A percentile compares a stretch with the other conserved stretches of the same genome.
phyloP scores from a whole-genome alignment of 768 basidiomycete genomes.

The Roridomyces roridus region DNA sequence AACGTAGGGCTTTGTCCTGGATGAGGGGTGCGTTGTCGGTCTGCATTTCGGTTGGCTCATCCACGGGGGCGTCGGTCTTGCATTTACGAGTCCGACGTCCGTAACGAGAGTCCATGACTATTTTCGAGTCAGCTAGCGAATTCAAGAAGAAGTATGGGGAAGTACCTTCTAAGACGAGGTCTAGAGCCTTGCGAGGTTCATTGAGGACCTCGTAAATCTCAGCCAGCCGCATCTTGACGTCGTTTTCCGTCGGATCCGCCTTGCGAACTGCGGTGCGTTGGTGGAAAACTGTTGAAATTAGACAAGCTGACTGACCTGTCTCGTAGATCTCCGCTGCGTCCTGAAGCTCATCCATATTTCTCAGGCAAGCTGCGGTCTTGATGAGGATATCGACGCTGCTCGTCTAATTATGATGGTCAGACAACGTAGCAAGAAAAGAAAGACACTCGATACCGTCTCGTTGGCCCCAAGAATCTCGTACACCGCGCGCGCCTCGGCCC shows the following conservation, averaged over 20 bases:
- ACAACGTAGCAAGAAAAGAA: not conserved
- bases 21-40: not conserved
- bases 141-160: no score
- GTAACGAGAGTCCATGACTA: slow-evolving; percentile 68
- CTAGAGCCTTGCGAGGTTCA: slow-evolving; percentile 80
- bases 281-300: no score
- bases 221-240: slow-evolving; percentile 89
- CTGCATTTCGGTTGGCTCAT: not conserved
- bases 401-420: slow-evolving; percentile 54
- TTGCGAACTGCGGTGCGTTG: slow-evolving; percentile 61
- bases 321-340: slow-evolving; percentile 87
- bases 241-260: slow-evolving; percentile 76
- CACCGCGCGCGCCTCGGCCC: slow-evolving; percentile 78
- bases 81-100: slow-evolving; percentile 42
- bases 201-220: slow-evolving; percentile 88
- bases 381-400: slow-evolving; percentile 73
- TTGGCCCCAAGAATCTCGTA: slow-evolving; percentile 81
- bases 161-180: slow-evolving; percentile 83
- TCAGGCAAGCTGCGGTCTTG: slow-evolving; percentile 83
- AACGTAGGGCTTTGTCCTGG: slow-evolving; percentile 8
- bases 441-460: slow-evolving; percentile 61
- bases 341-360: slow-evolving; percentile 73
- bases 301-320: slow-evolving; percentile 75
- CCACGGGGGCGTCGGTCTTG: slow-evolving; percentile 14
- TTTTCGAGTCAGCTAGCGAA: no score